phyloP scores from a whole-genome alignment of 2,329 filamentous ascomycete genomes.

The Phoma sp. region DNA sequence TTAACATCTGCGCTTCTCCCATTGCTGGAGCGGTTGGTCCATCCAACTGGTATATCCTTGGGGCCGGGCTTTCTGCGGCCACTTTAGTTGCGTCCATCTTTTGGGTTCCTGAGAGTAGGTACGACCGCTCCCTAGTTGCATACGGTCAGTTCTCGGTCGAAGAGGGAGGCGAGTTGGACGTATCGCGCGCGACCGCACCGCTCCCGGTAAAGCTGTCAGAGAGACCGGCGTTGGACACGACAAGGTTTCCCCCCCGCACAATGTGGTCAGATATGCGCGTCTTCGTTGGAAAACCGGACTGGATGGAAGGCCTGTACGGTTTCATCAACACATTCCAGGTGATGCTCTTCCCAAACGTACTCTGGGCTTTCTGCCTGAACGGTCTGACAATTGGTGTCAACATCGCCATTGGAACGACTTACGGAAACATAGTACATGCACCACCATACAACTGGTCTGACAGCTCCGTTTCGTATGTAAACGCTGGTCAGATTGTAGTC shows the following conservation, averaged over 20 bases:
- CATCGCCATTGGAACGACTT: conserved; percentile 33
- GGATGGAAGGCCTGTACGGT: conserved; percentile 42
- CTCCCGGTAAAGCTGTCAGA: conserved; percentile 21
- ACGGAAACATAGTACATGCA: conserved; percentile 23
- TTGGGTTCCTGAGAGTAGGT: conserved; percentile 55
- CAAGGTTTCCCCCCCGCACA: conserved; percentile 49
- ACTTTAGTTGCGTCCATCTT: conserved; percentile 49
- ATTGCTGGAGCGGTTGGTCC: conserved; percentile 54
- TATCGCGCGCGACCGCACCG: conserved; percentile 22
- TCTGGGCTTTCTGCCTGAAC: conserved; percentile 33
- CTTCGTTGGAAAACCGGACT: conserved; percentile 51
- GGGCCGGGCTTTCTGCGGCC: conserved; percentile 45
- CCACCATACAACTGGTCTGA: conserved; percentile 31
- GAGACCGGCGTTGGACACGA: conserved; percentile 45
- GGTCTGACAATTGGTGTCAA: conserved; percentile 32
- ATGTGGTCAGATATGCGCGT: conserved; percentile 50
- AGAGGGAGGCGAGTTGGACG: conserved; percentile 37
- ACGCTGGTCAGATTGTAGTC: conserved; percentile 41
- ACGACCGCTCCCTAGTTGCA: conserved; percentile 47
- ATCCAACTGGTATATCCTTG: conserved; percentile 55
- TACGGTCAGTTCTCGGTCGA: conserved; percentile 36
- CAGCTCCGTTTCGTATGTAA: conserved; percentile 25
- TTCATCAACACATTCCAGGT: conserved; percentile 42
- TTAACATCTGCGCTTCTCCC: conserved; percentile 51
- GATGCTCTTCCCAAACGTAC: conserved; percentile 30